A percentile compares a stretch with the other conserved stretches of the same genome.
phyloP scores from a whole-genome alignment of 139 green algal species.

The Microglena sp. region DNA sequence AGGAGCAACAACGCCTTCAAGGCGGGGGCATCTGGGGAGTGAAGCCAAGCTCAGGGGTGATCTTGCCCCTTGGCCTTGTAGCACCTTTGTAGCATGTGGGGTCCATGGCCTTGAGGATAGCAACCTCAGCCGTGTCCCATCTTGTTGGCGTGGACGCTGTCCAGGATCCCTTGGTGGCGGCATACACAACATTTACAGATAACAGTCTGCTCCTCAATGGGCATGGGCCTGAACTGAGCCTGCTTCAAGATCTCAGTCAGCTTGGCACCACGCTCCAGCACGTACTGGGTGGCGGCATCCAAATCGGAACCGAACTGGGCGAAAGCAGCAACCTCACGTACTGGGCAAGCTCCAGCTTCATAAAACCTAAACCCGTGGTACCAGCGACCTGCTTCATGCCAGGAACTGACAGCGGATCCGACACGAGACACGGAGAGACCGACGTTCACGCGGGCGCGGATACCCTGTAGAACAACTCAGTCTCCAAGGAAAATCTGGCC shows the following conservation, averaged over 20 bases:
- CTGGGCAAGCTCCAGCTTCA: slow-evolving; percentile 80
- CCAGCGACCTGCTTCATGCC: slow-evolving; percentile 80
- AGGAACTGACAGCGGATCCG: slow-evolving; percentile 76
- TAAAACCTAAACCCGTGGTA: too few species aligned
- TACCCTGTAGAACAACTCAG: slow-evolving; percentile 85
- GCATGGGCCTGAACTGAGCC: slow-evolving; percentile 75
- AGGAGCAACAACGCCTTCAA: too few species aligned
- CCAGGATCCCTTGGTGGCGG: slow-evolving; percentile 75
- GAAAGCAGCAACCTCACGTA: slow-evolving; percentile 85
- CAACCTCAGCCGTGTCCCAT: slow-evolving; percentile 27
- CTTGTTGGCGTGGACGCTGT: slow-evolving; percentile 46
- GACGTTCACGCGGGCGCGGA: slow-evolving; percentile 83
- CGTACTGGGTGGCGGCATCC: slow-evolving; percentile 77
- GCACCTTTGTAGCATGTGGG: slow-evolving; percentile 40
- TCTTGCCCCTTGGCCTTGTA: slow-evolving; percentile 41
- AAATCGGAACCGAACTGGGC: slow-evolving; percentile 87
- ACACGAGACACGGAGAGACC: slow-evolving; percentile 78
- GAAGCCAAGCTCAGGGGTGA: slow-evolving; percentile 51
- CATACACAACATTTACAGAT: slow-evolving; percentile 64
- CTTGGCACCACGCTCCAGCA: slow-evolving; percentile 74
- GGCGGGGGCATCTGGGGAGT: too few species aligned
- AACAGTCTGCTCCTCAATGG: slow-evolving; percentile 66
- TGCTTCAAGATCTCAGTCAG: slow-evolving; percentile 90
- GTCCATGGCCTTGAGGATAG: slow-evolving; percentile 48
- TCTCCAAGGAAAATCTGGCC: slow-evolving; percentile 87